phyloP scores from a whole-genome alignment of 495 filamentous ascomycete genomes.

The Tuber microsphaerosporum region DNA sequence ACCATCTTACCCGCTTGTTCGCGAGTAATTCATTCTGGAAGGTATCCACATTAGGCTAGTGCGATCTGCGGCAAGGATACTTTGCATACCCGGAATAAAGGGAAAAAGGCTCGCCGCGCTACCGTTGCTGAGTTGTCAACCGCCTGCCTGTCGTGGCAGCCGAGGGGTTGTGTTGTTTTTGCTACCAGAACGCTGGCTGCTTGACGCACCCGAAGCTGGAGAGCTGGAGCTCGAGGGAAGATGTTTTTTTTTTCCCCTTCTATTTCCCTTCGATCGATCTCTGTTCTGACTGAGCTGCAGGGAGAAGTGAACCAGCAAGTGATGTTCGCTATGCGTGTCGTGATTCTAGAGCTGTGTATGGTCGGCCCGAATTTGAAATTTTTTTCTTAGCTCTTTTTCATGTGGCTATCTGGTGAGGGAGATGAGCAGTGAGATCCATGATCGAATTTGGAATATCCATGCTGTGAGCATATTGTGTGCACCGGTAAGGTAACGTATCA shows the following conservation, averaged over 20 bases:
- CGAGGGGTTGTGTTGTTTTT: neutral
- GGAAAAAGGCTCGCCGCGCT: constrained; percentile 3
- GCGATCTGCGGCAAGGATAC: neutral
- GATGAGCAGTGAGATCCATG: neutral
- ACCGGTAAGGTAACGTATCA: neutral
- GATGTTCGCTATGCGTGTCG: neutral
- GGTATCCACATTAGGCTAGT: neutral
- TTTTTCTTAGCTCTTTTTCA: neutral
- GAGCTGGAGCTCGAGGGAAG: neutral
- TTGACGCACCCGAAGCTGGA: neutral
- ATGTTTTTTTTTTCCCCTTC: neutral
- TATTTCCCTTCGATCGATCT: neutral
- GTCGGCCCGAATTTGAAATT: neutral
- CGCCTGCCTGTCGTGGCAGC: neutral
- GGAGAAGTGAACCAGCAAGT: neutral
- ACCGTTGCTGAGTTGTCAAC: neutral
- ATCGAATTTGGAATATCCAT: neutral
- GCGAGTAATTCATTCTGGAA: neutral
- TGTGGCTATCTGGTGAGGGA: neutral
- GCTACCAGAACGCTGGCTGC: neutral
- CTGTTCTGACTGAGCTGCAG: neutral
- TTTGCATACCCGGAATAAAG: constrained; percentile 1
- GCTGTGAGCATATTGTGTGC: constrained; percentile 1
- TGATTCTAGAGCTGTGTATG: neutral
- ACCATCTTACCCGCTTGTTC: neutral